Percentiles rank a stretch among this genome's conserved stretches.
phyloP scores from a whole-genome alignment of 495 filamentous ascomycete species.

The Usnea hakonensis region DNA sequence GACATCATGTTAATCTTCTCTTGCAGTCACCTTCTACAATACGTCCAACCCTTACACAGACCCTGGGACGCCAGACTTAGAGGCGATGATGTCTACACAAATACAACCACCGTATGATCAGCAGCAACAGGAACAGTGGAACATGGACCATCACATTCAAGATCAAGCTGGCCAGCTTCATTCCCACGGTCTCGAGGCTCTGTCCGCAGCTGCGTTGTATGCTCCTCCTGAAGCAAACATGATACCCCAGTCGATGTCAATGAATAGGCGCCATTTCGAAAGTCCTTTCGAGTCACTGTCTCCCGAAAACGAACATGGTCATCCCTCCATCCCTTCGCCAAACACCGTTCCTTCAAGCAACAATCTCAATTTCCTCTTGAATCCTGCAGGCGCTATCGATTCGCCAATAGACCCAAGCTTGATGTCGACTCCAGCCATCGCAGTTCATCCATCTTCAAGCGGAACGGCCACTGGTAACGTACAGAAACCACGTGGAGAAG shows the following conservation, averaged over 20 bases:
- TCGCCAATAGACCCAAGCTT: conserved; percentile 42
- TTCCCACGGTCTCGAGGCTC: conserved; percentile 46
- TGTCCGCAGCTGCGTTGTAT: conserved; percentile 44
- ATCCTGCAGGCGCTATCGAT: conserved; percentile 43
- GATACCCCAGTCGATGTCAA: conserved; percentile 11
- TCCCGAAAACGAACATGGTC: neutral
- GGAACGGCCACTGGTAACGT: neutral
- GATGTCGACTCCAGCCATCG: conserved; percentile 24
- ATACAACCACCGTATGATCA: conserved; percentile 21
- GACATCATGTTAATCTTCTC: conserved; percentile 13
- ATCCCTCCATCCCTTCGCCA: conserved; percentile 32
- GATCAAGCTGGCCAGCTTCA: conserved; percentile 29
- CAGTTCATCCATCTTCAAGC: neutral
- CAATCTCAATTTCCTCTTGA: conserved; percentile 52
- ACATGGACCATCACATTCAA: conserved; percentile 24
- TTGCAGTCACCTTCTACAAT: conserved; percentile 55
- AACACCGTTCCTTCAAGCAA: conserved; percentile 15
- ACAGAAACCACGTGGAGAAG: conserved; percentile 18
- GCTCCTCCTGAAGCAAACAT: conserved; percentile 17
- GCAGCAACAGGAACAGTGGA: conserved; percentile 30
- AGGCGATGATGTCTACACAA: conserved; percentile 28
- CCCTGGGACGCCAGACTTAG: conserved; percentile 34
- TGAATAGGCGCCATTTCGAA: neutral
- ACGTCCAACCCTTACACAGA: conserved; percentile 56
- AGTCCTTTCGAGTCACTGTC: neutral